Conservation (phyloP, 2,329 filamentous ascomycete species). For the Colletotrichum spinosum region DNA sequence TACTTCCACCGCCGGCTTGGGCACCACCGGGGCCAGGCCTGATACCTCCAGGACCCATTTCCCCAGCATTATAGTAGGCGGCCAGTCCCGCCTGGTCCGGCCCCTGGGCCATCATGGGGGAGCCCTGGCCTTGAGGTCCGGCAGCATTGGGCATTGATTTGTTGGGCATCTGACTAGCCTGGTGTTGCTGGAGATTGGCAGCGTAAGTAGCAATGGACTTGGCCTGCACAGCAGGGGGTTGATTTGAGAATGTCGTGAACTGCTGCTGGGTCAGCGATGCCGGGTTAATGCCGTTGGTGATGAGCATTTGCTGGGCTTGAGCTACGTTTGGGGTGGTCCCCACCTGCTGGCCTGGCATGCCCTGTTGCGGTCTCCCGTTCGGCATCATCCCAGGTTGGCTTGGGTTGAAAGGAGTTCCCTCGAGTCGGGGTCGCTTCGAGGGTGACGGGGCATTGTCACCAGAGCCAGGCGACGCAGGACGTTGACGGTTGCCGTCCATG, state of each 20-base stretch:
- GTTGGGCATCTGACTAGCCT: slow-evolving; percentile 83
- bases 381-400: slow-evolving; percentile 78
- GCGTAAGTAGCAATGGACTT: slow-evolving; percentile 92
- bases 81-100: slow-evolving; percentile 71
- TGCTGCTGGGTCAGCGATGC: slow-evolving; percentile 79
- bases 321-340: slow-evolving; percentile 61
- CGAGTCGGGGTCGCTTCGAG: slow-evolving; percentile 87
- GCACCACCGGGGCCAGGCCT: slow-evolving; percentile 62
- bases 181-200: slow-evolving; percentile 84
- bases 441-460: slow-evolving; percentile 92
- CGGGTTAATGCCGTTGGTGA: slow-evolving; percentile 80
- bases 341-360: slow-evolving; percentile 79
- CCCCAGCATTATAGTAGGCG: slow-evolving; percentile 72
- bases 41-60: slow-evolving; percentile 71
- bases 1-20: slow-evolving; percentile 68
- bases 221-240: slow-evolving; percentile 72
- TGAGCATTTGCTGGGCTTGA: slow-evolving; percentile 70
- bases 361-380: slow-evolving; percentile 77
- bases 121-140: slow-evolving; percentile 78
- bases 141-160: slow-evolving; percentile 82
- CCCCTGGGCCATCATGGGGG: slow-evolving; percentile 83
- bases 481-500: slow-evolving; percentile 85
- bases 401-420: slow-evolving; percentile 77
- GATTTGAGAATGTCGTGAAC: slow-evolving; percentile 72
- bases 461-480: slow-evolving; percentile 84